phyloP scores from a whole-genome alignment of 192 early-diverging fungal genomes.

The Podila epigama region DNA sequence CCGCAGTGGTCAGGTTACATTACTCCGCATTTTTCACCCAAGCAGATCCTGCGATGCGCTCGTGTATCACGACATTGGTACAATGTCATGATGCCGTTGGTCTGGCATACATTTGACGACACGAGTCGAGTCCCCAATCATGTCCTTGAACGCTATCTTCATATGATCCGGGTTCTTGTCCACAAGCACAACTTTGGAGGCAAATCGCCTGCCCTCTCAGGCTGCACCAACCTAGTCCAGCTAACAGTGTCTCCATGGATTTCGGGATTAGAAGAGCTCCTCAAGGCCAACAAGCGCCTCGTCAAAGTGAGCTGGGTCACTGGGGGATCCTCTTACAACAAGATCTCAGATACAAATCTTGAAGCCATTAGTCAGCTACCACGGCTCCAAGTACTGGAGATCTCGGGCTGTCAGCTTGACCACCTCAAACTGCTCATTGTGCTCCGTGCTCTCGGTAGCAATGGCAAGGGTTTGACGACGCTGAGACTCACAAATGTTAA shows the following conservation, averaged over 20 bases:
- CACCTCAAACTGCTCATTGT: neutral
- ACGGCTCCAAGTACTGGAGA: neutral
- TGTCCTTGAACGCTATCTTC: neutral
- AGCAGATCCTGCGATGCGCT: neutral
- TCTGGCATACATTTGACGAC: constrained; percentile 1
- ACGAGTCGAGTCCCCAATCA: too few species aligned
- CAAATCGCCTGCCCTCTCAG: neutral
- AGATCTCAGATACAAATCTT: neutral
- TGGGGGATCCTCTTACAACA: neutral
- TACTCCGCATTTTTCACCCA: neutral
- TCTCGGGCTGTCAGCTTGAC: neutral
- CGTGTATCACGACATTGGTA: neutral
- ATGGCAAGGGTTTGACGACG: neutral
- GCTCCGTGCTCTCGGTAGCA: neutral
- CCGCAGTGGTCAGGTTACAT: neutral
- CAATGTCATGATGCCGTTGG: constrained; percentile 1
- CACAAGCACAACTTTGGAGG: neutral
- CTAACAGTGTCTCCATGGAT: neutral
- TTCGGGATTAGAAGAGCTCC: neutral
- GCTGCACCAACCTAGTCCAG: neutral
- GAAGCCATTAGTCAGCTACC: neutral
- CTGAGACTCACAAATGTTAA: neutral
- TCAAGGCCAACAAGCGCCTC: neutral
- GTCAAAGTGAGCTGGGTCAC: neutral
- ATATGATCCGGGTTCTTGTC: neutral